Evolutionary conservation across 1,284 basidiomycete genomes (phyloP).

Genomic region (Cryptococcus wingfieldii): DNA sequence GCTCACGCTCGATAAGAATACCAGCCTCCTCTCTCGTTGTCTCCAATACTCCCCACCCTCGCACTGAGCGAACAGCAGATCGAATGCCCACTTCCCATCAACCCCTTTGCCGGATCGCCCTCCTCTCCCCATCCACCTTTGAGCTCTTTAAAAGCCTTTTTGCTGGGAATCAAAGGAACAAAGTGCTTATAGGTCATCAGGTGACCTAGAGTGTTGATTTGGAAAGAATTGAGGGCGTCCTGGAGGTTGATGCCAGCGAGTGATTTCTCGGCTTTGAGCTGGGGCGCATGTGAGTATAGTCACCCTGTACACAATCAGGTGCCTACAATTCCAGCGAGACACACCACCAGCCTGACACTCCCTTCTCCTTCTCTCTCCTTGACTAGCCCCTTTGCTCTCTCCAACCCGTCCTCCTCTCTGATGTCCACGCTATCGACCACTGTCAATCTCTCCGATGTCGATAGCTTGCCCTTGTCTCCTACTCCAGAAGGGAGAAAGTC

Average conservation of each 20-base stretch:
- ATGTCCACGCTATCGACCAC: conserved; percentile 49
- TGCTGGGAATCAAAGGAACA: conserved; percentile 50
- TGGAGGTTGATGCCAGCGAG: conserved; percentile 47
- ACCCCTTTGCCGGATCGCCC: conserved; percentile 45
- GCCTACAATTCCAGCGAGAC: conserved; percentile 51
- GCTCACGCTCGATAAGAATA: conserved; percentile 62
- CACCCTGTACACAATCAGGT: background rate
- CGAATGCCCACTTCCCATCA: conserved; percentile 38
- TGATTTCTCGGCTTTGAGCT: conserved; percentile 53
- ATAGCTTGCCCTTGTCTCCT: background rate
- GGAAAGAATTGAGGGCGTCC: conserved; percentile 29
- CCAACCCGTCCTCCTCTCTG: conserved; percentile 45
- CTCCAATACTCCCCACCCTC: conserved; percentile 51
- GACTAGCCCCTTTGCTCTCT: conserved; percentile 44
- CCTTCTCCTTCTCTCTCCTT: conserved; percentile 45
- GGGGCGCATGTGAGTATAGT: background rate
- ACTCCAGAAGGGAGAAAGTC: conserved; percentile 11
- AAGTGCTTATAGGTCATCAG: conserved; percentile 54
- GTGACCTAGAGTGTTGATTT: conserved; percentile 54
- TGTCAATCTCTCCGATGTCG: conserved; percentile 36
- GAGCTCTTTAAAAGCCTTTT: conserved; percentile 24
- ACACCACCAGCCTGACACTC: conserved; percentile 49
- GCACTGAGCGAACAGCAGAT: conserved; percentile 52
- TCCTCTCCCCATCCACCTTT: conserved; percentile 12
- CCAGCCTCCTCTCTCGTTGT: conserved; percentile 57